A percentile compares a stretch with the other conserved stretches of the same genome.
Conservation (phyloP, 2,329 filamentous ascomycete genomes). For the Aspergillus costaricaensis region DNA sequence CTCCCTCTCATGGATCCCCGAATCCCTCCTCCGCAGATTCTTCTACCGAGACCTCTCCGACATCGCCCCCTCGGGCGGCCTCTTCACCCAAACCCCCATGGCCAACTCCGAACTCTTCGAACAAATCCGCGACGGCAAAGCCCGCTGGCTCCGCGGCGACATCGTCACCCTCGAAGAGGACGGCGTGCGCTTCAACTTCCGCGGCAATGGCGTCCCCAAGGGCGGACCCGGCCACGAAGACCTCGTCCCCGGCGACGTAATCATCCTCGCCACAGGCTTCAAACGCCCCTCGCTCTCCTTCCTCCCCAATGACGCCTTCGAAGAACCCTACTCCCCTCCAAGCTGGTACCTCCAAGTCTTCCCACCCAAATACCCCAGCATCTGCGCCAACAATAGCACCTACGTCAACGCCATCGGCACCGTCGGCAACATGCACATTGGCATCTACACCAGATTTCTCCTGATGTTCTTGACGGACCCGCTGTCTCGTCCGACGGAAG, state of each 20-base stretch:
- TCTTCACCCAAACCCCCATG: constrained; percentile 87
- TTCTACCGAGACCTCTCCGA: constrained; percentile 82
- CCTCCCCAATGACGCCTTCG: constrained; percentile 71
- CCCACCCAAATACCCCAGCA: constrained; percentile 69
- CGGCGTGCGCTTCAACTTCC: constrained; percentile 71
- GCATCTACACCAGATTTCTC: constrained; percentile 82
- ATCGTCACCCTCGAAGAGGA: constrained; percentile 65
- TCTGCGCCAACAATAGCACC: constrained; percentile 82
- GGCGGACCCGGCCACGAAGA: constrained; percentile 70
- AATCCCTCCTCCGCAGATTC: constrained; percentile 70
- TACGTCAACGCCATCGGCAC: constrained; percentile 79
- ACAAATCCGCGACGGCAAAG: constrained; percentile 69
- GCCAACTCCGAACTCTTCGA: constrained; percentile 80
- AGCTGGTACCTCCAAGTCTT: constrained; percentile 91
- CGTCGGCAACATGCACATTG: constrained; percentile 85
- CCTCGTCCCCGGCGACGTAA: constrained; percentile 70
- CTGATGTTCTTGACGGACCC: constrained; percentile 86
- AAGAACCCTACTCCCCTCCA: constrained; percentile 72
- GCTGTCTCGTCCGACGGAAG: constrained; percentile 67
- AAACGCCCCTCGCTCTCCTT: constrained; percentile 72
- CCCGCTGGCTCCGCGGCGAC: constrained; percentile 80
- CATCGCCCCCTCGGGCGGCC: constrained; percentile 67
- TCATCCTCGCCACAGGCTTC: constrained; percentile 83
- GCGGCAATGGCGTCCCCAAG: constrained; percentile 71
- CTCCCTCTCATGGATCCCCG: constrained; percentile 73